Conservation (phyloP, 345 rosid genomes). For the Sapria himalayana region DNA sequence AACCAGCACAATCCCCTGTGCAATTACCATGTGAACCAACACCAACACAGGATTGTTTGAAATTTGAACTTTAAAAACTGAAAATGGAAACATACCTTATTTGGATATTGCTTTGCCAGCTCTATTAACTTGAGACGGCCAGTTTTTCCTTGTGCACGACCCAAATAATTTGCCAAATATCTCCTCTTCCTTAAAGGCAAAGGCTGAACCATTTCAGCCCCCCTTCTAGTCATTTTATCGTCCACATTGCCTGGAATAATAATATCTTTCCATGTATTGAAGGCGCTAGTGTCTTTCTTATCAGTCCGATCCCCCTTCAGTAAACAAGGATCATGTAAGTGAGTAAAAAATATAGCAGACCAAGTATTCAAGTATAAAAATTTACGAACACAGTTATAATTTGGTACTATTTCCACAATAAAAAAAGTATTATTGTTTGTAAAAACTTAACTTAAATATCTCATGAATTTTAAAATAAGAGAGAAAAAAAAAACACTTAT, state of each 20-base stretch:
- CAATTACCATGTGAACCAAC: too few relatives aligned
- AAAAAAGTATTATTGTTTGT: too few relatives aligned
- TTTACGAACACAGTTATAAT: too few relatives aligned
- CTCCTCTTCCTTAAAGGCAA: constrained; percentile 32
- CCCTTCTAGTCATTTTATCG: constrained; percentile 18
- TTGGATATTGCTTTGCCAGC: constrained; percentile 16
- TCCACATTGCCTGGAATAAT: constrained; percentile 90
- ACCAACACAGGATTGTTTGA: too few relatives aligned
- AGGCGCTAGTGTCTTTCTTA: constrained; percentile 14
- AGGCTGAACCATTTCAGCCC: constrained; percentile 8
- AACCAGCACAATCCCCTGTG: too few relatives aligned
- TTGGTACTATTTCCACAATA: too few relatives aligned
- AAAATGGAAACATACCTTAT: constrained; percentile 10
- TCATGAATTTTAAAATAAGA: too few relatives aligned
- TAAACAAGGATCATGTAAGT: too few relatives aligned
- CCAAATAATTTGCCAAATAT: constrained; percentile 24
- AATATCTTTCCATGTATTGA: constrained; percentile 55
- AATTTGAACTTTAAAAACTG: background rate
- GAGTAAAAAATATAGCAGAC: too few relatives aligned
- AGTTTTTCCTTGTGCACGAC: constrained; percentile 18
- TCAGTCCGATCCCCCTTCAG: constrained; percentile 19
- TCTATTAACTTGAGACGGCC: constrained; percentile 17
- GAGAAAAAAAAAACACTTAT: too few relatives aligned
- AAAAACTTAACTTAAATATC: too few relatives aligned
- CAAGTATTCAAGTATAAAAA: too few relatives aligned